Evolutionary conservation across 441 rosid species (phyloP).

Genomic region (Euphorbia schlechtendalii): DNA sequence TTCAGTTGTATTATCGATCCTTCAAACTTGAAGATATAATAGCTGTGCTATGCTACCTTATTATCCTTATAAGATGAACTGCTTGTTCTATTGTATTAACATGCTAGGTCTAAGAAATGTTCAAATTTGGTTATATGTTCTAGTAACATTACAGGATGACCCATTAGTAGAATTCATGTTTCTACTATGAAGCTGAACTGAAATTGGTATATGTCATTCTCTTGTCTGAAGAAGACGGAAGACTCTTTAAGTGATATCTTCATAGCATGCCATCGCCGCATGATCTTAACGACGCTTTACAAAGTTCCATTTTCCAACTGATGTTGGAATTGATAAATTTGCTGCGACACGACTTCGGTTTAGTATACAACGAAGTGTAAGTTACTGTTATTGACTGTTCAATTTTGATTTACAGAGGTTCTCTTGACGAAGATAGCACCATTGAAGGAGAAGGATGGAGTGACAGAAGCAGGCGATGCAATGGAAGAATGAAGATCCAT

Average conservation of each 20-base stretch:
- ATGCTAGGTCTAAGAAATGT: background rate
- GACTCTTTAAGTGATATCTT: no score
- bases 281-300: no score
- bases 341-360: no score
- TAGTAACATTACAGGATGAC: background rate
- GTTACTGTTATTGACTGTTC: background rate
- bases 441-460: slow-evolving; percentile 49
- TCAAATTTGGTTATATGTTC: background rate
- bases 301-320: no score
- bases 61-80: background rate
- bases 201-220: no score
- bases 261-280: no score
- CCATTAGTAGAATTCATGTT: background rate
- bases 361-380: background rate
- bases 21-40: background rate
- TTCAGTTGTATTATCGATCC: background rate
- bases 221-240: background rate
- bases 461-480: slow-evolving; percentile 51
- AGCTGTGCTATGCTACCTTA: background rate
- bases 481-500: slow-evolving; percentile 78
- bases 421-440: slow-evolving; percentile 68
- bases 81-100: background rate
- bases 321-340: no score
- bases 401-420: slow-evolving; percentile 48
- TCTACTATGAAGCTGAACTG: no score